These are phyloP conservation scores for Pyricularia grisea DNA, from an alignment of 2,329 filamentous ascomycete genomes.

Conservation along the genomic window DNA sequence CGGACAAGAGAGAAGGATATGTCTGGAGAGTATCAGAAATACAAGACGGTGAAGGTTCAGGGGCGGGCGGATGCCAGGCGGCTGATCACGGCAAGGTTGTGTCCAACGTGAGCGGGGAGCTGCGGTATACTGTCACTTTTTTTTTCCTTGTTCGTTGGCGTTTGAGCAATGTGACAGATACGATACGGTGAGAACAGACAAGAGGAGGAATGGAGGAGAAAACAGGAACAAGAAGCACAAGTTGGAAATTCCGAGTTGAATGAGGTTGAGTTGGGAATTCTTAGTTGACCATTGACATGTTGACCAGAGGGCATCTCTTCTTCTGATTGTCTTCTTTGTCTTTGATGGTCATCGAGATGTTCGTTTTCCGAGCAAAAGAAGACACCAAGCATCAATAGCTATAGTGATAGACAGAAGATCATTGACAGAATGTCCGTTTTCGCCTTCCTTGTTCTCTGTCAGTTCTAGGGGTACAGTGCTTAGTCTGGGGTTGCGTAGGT, in stretches of 20 bases:
- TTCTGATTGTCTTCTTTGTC: slow-evolving; percentile 22
- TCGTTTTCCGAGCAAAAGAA: background rate
- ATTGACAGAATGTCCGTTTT: background rate
- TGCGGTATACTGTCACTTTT: background rate
- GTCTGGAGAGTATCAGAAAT: background rate
- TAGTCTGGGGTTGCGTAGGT: background rate
- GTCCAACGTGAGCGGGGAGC: background rate
- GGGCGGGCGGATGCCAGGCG: background rate
- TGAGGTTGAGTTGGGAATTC: background rate
- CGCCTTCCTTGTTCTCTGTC: background rate
- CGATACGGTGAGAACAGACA: background rate
- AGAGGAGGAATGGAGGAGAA: background rate
- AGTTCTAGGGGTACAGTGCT: background rate
- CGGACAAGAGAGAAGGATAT: background rate
- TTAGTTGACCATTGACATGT: background rate
- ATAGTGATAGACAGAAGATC: background rate
- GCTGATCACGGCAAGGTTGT: background rate
- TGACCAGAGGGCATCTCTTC: slow-evolving; percentile 12
- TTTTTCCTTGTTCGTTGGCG: background rate
- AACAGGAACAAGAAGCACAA: slow-evolving; percentile 3
- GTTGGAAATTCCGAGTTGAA: background rate
- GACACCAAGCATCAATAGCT: background rate
- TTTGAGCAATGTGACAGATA: background rate
- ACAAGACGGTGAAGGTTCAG: background rate
- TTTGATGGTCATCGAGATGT: background rate